Evolutionary conservation across 768 basidiomycete species (phyloP).

Genomic region (Tulasnella sp.): DNA sequence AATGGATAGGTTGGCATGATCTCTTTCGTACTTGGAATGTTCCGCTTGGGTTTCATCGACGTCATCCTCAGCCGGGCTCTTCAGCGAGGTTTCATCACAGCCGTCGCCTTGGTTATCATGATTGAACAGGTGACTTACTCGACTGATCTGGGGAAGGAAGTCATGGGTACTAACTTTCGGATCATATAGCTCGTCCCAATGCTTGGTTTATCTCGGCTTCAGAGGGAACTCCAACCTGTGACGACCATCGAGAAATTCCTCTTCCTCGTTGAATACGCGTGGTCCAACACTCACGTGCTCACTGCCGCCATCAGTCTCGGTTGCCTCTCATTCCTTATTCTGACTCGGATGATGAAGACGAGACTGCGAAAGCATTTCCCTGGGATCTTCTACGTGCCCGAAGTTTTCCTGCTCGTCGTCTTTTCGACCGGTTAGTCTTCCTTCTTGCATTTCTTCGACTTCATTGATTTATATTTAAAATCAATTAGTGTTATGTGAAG

Average conservation of each 20-base stretch:
- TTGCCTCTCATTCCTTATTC: constrained; percentile 53
- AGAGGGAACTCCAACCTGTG: constrained; percentile 41
- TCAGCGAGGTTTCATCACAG: constrained; percentile 64
- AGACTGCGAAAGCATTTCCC: constrained; percentile 28
- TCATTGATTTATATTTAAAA: not conserved
- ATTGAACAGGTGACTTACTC: constrained; percentile 39
- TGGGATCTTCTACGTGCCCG: constrained; percentile 64
- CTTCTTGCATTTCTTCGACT: not conserved
- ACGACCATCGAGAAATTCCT: constrained; percentile 64
- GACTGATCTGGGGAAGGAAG: not conserved
- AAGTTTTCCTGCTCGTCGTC: constrained; percentile 81
- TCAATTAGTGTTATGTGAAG: constrained; percentile 48
- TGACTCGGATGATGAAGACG: constrained; percentile 45
- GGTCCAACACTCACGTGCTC: constrained; percentile 44
- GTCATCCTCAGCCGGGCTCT: constrained; percentile 85
- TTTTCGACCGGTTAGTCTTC: constrained; percentile 57
- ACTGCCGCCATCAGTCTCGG: constrained; percentile 69
- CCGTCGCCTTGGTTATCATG: constrained; percentile 60
- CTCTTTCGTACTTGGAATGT: constrained; percentile 74
- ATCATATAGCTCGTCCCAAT: constrained; percentile 54
- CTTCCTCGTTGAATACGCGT: constrained; percentile 55
- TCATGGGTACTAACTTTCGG: not conserved
- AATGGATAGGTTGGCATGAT: constrained; percentile 61
- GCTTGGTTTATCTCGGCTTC: constrained; percentile 60
- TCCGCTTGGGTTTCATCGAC: constrained; percentile 85